Conservation (phyloP, 192 early-diverging fungal genomes). For the Coemansia asiatica region DNA sequence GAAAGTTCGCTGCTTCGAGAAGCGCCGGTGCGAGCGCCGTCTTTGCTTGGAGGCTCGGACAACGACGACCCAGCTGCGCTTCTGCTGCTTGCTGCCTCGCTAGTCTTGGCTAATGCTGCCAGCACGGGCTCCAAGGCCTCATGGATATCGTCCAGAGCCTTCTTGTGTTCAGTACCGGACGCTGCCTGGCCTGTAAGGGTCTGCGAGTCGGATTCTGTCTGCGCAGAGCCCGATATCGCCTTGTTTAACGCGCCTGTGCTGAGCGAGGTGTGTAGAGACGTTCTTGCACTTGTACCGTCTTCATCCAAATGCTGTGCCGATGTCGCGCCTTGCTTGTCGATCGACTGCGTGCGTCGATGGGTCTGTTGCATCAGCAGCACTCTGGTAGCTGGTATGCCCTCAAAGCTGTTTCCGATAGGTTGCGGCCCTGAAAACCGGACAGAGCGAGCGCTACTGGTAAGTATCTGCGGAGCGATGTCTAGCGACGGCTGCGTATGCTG, state of each 20-base stretch:
- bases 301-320: neutral
- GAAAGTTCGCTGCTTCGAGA: neutral
- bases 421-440: neutral
- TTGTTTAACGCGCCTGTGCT: constrained; percentile 6
- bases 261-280: constrained; percentile 8
- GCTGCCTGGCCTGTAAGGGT: neutral
- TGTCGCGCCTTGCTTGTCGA: neutral
- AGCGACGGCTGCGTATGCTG: neutral
- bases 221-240: neutral
- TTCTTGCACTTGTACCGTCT: neutral
- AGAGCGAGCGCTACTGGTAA: neutral
- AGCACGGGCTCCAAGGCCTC: constrained; percentile 9
- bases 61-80: neutral
- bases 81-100: neutral
- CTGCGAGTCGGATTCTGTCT: neutral
- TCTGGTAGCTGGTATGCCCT: neutral
- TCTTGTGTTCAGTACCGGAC: neutral
- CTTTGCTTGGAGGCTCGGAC: neutral
- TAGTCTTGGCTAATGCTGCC: neutral
- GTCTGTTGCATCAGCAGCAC: neutral
- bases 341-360: neutral
- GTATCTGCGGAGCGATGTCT: neutral
- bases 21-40: no score
- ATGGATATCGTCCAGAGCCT: neutral
- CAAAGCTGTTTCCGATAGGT: neutral